phyloP scores from a whole-genome alignment of 768 basidiomycete species.

The Rhodotorula graminis region DNA sequence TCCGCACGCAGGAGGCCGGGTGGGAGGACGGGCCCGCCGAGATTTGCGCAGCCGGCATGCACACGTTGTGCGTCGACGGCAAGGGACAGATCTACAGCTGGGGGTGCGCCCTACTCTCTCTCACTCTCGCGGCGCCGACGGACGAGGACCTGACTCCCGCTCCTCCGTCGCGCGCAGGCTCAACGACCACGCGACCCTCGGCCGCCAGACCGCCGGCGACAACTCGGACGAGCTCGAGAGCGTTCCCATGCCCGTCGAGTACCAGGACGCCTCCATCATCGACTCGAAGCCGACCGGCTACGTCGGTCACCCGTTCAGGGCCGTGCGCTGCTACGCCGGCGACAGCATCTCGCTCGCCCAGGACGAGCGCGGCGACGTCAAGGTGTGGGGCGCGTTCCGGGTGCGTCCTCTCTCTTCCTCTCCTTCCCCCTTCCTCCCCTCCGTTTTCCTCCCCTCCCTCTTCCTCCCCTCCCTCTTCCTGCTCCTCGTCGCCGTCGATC shows the following conservation, averaged over 20 bases:
- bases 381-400: slow-evolving; percentile 85
- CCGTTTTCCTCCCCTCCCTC: no score
- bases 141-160: no score
- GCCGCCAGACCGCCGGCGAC: slow-evolving; percentile 46
- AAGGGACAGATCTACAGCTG: slow-evolving; percentile 64
- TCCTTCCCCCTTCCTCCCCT: background rate
- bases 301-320: slow-evolving; percentile 65
- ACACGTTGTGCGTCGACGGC: slow-evolving; percentile 82
- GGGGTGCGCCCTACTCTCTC: slow-evolving; percentile 13
- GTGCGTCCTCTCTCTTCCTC: slow-evolving; percentile 50
- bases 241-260: slow-evolving; percentile 45
- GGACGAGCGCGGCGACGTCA: slow-evolving; percentile 69
- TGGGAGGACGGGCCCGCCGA: slow-evolving; percentile 64
- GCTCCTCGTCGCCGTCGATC: no score
- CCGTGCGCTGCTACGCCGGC: slow-evolving; percentile 74
- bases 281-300: background rate
- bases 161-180: slow-evolving; percentile 43
- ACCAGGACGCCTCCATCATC: slow-evolving; percentile 24
- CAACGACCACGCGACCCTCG: slow-evolving; percentile 50
- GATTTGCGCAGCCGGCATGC: slow-evolving; percentile 78
- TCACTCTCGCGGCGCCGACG: background rate
- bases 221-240: slow-evolving; percentile 49
- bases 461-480: no score
- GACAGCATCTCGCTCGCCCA: slow-evolving; percentile 85
- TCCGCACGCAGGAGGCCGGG: slow-evolving; percentile 66